Conservation (phyloP, 2,329 filamentous ascomycete genomes). For the Nemania sp. region DNA sequence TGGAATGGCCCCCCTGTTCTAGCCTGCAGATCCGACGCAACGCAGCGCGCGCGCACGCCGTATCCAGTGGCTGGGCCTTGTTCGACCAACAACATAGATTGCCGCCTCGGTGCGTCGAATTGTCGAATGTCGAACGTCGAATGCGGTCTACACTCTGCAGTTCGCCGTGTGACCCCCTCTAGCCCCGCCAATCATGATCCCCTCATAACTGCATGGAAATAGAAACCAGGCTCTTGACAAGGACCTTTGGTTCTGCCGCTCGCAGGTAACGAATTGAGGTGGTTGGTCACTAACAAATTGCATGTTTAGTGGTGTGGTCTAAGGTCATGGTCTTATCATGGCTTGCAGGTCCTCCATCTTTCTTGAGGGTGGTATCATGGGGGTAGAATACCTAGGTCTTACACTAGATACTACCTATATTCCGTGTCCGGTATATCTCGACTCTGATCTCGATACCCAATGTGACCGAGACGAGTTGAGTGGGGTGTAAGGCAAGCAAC, state of each 20-base stretch:
- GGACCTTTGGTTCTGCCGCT: neutral
- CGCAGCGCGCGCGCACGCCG: conserved; percentile 15
- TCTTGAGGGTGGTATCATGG: neutral
- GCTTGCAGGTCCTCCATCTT: neutral
- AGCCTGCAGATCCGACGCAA: conserved; percentile 19
- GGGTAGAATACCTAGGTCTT: no score
- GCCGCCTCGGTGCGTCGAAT: conserved; percentile 13
- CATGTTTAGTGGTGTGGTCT: conserved; percentile 14
- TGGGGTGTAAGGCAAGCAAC: no score
- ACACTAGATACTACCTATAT: no score
- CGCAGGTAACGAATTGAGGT: neutral
- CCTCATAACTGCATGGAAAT: conserved; percentile 7
- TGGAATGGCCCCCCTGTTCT: conserved; percentile 14
- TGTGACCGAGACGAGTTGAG: no score
- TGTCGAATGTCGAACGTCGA: no score
- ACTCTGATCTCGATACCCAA: no score
- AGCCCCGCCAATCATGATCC: conserved; percentile 9
- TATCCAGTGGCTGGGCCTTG: conserved; percentile 27
- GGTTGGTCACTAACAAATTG: conserved; percentile 8
- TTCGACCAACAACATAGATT: conserved; percentile 20
- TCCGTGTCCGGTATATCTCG: no score
- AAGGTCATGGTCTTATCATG: neutral
- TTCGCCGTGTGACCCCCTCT: conserved; percentile 20
- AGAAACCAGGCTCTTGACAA: conserved; percentile 4
- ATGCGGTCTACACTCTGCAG: conserved; percentile 9